phyloP scores from a whole-genome alignment of 352 stramenopile species.

The Blastocystis sp. region DNA sequence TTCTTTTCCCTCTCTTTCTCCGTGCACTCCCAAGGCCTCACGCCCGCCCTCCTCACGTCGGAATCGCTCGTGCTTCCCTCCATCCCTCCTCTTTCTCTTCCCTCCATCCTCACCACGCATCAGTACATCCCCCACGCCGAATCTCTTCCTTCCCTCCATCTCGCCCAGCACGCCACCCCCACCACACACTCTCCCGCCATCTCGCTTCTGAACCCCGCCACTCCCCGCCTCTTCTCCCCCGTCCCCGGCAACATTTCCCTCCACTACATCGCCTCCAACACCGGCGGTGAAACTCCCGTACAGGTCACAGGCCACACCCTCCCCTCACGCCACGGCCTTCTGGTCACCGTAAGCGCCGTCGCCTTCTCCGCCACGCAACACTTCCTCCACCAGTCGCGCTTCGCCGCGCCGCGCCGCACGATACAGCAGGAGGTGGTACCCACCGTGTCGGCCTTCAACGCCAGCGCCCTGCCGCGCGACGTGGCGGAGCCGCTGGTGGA shows the following conservation, averaged over 20 bases:
- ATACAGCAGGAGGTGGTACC: not conserved
- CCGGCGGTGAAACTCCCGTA: not conserved
- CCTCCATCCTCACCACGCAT: not conserved
- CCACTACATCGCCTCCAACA: not conserved
- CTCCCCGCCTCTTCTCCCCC: not conserved
- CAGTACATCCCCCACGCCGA: not conserved
- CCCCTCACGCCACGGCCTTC: not conserved
- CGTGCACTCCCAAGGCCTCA: not conserved
- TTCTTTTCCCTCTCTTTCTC: slow-evolving; percentile 31
- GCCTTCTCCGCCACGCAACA: not conserved
- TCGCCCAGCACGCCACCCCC: not conserved
- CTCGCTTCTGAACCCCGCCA: not conserved
- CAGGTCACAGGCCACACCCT: not conserved
- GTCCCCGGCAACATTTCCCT: not conserved
- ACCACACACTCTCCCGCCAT: not conserved
- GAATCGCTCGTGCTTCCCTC: not conserved
- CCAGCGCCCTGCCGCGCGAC: not conserved
- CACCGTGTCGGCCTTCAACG: not conserved
- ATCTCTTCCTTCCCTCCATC: not conserved
- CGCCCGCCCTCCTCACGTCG: not conserved
- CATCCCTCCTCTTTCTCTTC: not conserved
- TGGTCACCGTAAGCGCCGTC: not conserved
- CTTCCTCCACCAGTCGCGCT: not conserved
- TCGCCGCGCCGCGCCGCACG: no score
- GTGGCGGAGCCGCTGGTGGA: not conserved